phyloP scores from a whole-genome alignment of 257 asterid genomes.

The Nicotiana benthamiana region DNA sequence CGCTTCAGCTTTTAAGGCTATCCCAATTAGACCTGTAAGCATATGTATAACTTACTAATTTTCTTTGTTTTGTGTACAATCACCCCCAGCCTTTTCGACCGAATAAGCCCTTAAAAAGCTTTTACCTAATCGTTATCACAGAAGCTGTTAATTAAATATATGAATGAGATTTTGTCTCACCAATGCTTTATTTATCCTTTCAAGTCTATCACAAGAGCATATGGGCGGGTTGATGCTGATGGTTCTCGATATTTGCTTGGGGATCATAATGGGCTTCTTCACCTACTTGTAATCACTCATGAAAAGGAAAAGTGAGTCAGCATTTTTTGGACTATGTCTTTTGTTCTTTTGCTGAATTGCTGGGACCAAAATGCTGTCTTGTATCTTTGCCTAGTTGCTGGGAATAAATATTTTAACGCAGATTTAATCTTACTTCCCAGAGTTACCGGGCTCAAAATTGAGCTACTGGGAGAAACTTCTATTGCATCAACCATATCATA shows the following conservation, averaged over 20 bases:
- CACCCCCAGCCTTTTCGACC: conserved; percentile 11
- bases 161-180: conserved; percentile 1
- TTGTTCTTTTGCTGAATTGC: neutral
- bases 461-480: conserved; percentile 83
- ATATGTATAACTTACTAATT: conserved; percentile 8
- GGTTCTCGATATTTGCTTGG: conserved; percentile 90
- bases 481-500: conserved; percentile 84
- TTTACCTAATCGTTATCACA: neutral
- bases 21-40: conserved; percentile 82
- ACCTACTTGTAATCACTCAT: conserved; percentile 78
- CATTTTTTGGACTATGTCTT: conserved; percentile 6
- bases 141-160: neutral
- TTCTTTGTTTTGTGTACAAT: conserved; percentile 3
- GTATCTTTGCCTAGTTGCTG: conserved; percentile 2
- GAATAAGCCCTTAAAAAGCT: neutral
- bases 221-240: conserved; percentile 89
- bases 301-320: conserved; percentile 77
- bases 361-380: neutral
- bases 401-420: neutral
- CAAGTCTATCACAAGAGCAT: conserved; percentile 72
- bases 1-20: conserved; percentile 75
- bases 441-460: conserved; percentile 86
- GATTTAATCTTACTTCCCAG: conserved; percentile 25
- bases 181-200: conserved; percentile 18
- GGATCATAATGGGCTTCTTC: conserved; percentile 80